A percentile compares a stretch with the other conserved stretches of the same genome.
Conservation (phyloP, 2,329 filamentous ascomycete species). For the Diplodia sapinea region DNA sequence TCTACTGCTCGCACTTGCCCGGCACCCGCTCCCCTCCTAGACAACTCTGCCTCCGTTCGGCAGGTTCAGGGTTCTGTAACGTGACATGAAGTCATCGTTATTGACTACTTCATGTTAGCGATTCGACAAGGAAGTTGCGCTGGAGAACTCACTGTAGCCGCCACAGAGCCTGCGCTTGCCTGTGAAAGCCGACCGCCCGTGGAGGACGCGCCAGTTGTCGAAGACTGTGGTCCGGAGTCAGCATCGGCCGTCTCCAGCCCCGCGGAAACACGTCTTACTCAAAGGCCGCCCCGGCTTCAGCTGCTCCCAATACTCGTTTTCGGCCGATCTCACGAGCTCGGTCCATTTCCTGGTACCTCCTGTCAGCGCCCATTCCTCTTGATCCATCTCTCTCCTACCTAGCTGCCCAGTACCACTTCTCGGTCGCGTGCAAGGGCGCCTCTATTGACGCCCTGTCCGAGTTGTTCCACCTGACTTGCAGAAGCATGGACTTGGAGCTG, state of each 20-base stretch:
- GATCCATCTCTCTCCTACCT: slow-evolving; percentile 36
- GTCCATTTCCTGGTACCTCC: slow-evolving; percentile 62
- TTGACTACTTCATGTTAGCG: slow-evolving; percentile 33
- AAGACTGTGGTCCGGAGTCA: slow-evolving; percentile 66
- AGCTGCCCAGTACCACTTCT: slow-evolving; percentile 80
- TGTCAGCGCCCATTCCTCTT: too few relatives aligned
- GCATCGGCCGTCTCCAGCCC: too few relatives aligned
- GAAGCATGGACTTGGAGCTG: slow-evolving; percentile 52
- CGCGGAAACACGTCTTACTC: slow-evolving; percentile 58
- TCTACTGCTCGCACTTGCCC: neutral
- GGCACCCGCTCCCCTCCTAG: neutral
- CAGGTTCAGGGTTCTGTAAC: slow-evolving; percentile 27
- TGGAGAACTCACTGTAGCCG: slow-evolving; percentile 73
- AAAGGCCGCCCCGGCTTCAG: slow-evolving; percentile 78
- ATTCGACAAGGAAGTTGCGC: too few relatives aligned
- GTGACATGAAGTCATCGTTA: slow-evolving; percentile 35
- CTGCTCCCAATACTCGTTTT: slow-evolving; percentile 79
- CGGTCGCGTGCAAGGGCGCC: slow-evolving; percentile 57
- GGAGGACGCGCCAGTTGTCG: slow-evolving; percentile 93
- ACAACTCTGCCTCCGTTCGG: slow-evolving; percentile 14
- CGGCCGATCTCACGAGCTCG: slow-evolving; percentile 66
- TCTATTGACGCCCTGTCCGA: slow-evolving; percentile 79
- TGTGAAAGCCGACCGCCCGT: slow-evolving; percentile 82
- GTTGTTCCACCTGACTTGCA: slow-evolving; percentile 89
- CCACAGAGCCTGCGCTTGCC: slow-evolving; percentile 89